Base-by-base conservation (phyloP, 495 filamentous ascomycete genomes). In the Staphylotrichum tortipilum region DNA sequence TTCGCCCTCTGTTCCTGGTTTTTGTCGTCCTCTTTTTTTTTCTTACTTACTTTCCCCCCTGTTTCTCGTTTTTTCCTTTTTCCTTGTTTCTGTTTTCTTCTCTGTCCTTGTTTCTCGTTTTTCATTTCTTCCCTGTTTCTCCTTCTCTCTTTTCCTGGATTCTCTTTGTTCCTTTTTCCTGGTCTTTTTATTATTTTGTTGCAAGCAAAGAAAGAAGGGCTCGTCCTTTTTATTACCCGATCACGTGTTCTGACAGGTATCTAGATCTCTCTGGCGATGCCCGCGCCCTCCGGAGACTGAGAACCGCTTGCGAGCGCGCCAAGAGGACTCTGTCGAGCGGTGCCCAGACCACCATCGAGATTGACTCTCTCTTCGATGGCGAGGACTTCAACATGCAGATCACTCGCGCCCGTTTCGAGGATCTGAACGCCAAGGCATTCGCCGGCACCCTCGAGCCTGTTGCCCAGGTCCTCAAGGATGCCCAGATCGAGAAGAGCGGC, bases 361-460 rank as follows among this genome's bases (percentile, higher is more conserved):
- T 98, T 66, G 92, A 98, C 78, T 95, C 89, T 59, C 89, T 98
- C 58, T 95, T 84, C 70, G 90, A 95, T 68, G 94, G 92, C 66
- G 84, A 95, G 56, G 92, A 98, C 73, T 95, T 96, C 80, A 94
- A 94, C 78, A 88, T 90, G 61, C 89, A 89, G 66, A 95, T 98
- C 78, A 98, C 94, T 67, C 92, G 92, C 84, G 94, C 94, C 63
- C 86, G 89, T 75, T 98, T 98, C 76, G 92, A 98, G 78, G 94
- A 97, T 70, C 82, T 98, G 44, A 95, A 94, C 82, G 85, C 92
- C 73, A 84, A 94, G 69, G 87, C 94, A 60, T 97, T 98, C 81
- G 82, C 86, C 60, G 85, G 84, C 61, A 97, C 92, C 66, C 85
- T 98, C 75, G 89, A 96, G 70, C 92, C 92, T 52, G 92, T 98